Evolutionary conservation across 805 yeast genomes (phyloP), one percentile per base, ranked within the genome.

Genomic region (Yarrowia alimentaria): DNA sequence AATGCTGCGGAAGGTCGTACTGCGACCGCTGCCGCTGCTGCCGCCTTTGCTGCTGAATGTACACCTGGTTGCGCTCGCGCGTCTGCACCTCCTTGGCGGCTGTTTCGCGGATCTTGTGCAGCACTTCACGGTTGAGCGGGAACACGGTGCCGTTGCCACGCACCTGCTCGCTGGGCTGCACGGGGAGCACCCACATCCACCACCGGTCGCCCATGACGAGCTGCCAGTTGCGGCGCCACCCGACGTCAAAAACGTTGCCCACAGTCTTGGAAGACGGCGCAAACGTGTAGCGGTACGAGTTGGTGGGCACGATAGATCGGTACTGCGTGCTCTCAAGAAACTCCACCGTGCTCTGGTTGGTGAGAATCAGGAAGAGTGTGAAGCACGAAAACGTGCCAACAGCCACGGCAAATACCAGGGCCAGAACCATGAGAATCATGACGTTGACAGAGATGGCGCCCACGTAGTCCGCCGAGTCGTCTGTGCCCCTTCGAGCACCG

Each of bases 281-380:
- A 45, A 62, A 65, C 7, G 75, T 63, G 59, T 70, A 73, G 16
- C 70, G 62, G 57, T 66, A 69, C 13, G 55, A 52, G 5, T 59
- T 38, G 6, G 67, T 54, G 5, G 74, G 64, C 12, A 64, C 52
- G 5, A 61, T 42, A 1, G 74, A 64, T 26, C 63, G 61, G 58
- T 68, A 68, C 17, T 62, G 54, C 17, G 61, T 61, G 21, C 66
- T 57, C 55, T 71, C 75, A 68, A 71, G 58, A 6, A 80, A 70
- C 66, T 93, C 99, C 19, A 91, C 74, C 0, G 98, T 91, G 4
- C 97, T 90, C 54, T 71, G 68, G 67, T 91, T 91, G 9, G 63
- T 66, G 16, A 79, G 55, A 7, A 86, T 64, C 58, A 86, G 76
- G 58, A 63, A 67, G n/a, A 60, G 53, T 3, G 64, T 60, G 56